Base-by-base conservation (phyloP, 2,329 filamentous ascomycete species). In the Lachnellula willkommii region DNA sequence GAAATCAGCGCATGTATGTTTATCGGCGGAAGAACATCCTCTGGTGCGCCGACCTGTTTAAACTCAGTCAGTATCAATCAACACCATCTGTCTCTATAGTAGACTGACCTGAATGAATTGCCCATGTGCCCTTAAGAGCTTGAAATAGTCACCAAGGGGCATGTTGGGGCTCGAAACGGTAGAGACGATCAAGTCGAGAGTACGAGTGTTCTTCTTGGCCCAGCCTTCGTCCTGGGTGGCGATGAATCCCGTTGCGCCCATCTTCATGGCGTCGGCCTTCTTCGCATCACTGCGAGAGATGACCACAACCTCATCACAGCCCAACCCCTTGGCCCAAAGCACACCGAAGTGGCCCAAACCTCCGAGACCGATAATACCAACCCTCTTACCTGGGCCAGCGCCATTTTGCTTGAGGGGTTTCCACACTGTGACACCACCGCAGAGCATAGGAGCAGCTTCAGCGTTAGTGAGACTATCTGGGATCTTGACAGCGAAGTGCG, bases 361-460 rank as follows among this genome's bases (percentile, higher is more conserved):
- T 6, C 88, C 88, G 12, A 92, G 76, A 6, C 88, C 88, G 12
- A 90, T 75, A 52, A 93, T 80, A 0, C 83, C 88, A 0, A 93
- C 85, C 4, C 73, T 77, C 70, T 88, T 89, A 4, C 88, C 88
- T 0, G 85, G 84, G 0, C 88, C 88, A 36, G 82, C 79, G 1
- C 81, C 82, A 37, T 88, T 83, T 28, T 85, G 79, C 50, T 79
- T 79, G 15, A 94, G 72, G 0, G 89, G 89, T 4, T 80, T 80
- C 68, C 81, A 94, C 0, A 86, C 80, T 0, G 89, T 94, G 52
- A 93, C 78, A 1, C 90, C 89, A 1, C 84, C 89, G 67, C 89
- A 93, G 28, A 93, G 77, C 75, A 94, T 83, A 1, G 89, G 88
- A 1, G 88, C 81, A 0, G 77, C 79, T 1, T 74, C 66, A 35